Base-by-base conservation (phyloP, 2,329 filamentous ascomycete genomes). In the Trichoderma simmonsii region DNA sequence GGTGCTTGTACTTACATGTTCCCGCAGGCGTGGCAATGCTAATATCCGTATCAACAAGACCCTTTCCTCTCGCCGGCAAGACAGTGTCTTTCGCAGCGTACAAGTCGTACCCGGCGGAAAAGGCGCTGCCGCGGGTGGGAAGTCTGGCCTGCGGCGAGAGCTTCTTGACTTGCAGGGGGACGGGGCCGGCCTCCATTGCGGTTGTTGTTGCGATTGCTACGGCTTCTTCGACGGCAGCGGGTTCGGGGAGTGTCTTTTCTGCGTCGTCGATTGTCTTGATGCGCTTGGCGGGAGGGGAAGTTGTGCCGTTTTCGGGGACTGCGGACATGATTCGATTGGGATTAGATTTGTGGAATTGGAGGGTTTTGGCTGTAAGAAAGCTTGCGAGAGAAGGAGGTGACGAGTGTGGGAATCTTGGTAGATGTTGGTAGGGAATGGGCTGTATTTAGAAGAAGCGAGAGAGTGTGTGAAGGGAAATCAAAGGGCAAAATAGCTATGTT, bases 31-130 rank as follows among this genome's bases (percentile, higher is more conserved):
- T 92, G 30, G 94, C 93, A 84, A 99, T 95, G 77, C 91, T 90
- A 74, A 99, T 92, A 77, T 96, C 95, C 0, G 96, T 98, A 77
- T 95, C 92, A 48, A 98, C 94, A 34, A 98, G 84, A 0, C 86
- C 94, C 83, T 97, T 94, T 76, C 94, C 95, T 73, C 93, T 87
- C 2, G 92, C 90, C 0, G 95, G 95, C 71, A 99, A 91, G 2
- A 88, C 87, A 4, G 91, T 91, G 48, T 92, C 89, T 78, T 89
- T 89, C 3, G 94, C 89, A 66, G 90, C 92, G 83, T 98, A 98
- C 72, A 99, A 80, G 82, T 99, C 96, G 84, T 98, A 98, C 43
- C 96, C 96, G 1, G 96, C 96, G 1, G 96, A 93, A 79, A 93
- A 95, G 67, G 91, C 92, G 75, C 93, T 97, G 76, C 96, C 96